Evolutionary conservation across 2,329 filamentous ascomycete genomes (phyloP), one percentile per base, ranked within the genome.

Genomic region (Ceratocystis cacaofunesta): DNA sequence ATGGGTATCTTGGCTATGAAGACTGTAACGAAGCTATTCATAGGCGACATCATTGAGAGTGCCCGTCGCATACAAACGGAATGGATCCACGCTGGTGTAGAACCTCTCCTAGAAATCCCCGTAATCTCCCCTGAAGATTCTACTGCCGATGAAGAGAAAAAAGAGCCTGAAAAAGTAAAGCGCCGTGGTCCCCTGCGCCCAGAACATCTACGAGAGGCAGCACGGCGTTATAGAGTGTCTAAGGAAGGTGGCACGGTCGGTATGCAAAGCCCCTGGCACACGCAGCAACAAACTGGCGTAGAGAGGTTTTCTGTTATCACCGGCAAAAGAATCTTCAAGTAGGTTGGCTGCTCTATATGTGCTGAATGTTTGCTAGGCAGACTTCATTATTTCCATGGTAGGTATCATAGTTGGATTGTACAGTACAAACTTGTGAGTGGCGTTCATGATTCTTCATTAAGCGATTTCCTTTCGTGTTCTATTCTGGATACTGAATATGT

Each of bases 1-100:
- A 87, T 83, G 70, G 86, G 91, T 62, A 85, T 89, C 68, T 84
- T 87, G 25, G 86, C 87, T n/a, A 86, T 92, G 71, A 86, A 85
- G 61, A 84, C 86, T 0, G 87, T 89, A 22, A 85, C 86, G 61
- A 92, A 92, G 74, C 80, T 89, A 68, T 91, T 89, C 72, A 82
- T 88, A 3, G 88, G 87, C 63, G 86, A 90, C 68, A 79, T 92
- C 61, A 86, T 92, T 68, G 88, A 90, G 72, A 77, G 80, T 61
- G 88, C 89, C 8, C 81, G 87, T 63, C 80, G 82, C 55, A 82
- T 91, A 10, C 88, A 91, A 72, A 79, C 80, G 67, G 86, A 92
- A 74, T 90, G 86, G 87, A 77, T 86, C 41, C 77, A 78, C 1
- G 79, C 81, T 5, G 74, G 76, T 15, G 80, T 78, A 67, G 84